These are phyloP conservation scores for Corinectria fuckeliana DNA, from an alignment of 2,329 filamentous ascomycete genomes.

Conservation along the genomic window DNA sequence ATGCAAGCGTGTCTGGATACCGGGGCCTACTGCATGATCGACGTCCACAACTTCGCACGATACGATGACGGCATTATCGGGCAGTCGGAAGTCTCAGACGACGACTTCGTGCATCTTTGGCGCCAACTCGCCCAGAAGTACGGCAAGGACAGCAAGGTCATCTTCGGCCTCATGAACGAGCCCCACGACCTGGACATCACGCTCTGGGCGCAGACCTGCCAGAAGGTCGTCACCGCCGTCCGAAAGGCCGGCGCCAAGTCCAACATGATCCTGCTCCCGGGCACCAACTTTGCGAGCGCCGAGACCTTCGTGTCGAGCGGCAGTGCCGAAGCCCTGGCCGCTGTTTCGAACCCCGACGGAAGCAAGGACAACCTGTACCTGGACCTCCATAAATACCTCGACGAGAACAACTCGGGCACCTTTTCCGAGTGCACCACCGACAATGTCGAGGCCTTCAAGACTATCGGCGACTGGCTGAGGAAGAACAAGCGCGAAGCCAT, in stretches of 20 bases:
- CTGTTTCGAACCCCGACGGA: slow-evolving; percentile 65
- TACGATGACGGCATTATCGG: slow-evolving; percentile 69
- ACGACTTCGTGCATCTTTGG: slow-evolving; percentile 66
- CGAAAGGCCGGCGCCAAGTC: slow-evolving; percentile 67
- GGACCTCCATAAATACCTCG: slow-evolving; percentile 68
- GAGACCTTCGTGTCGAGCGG: slow-evolving; percentile 55
- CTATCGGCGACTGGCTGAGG: slow-evolving; percentile 55
- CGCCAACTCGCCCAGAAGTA: slow-evolving; percentile 64
- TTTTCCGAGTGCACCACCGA: slow-evolving; percentile 59
- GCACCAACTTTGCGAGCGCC: slow-evolving; percentile 64
- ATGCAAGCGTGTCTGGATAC: slow-evolving; percentile 63
- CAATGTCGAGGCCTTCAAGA: slow-evolving; percentile 56
- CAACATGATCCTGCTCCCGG: slow-evolving; percentile 67
- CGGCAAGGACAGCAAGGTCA: slow-evolving; percentile 56
- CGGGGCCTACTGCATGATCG: slow-evolving; percentile 65
- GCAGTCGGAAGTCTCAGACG: slow-evolving; percentile 68
- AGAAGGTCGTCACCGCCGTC: slow-evolving; percentile 70
- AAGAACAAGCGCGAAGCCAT: slow-evolving; percentile 55
- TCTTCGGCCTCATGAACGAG: slow-evolving; percentile 75
- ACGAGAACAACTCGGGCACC: slow-evolving; percentile 62
- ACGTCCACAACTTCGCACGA: slow-evolving; percentile 65
- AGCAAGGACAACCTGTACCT: slow-evolving; percentile 62
- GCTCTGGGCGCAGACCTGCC: slow-evolving; percentile 65
- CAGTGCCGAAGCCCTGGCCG: slow-evolving; percentile 57
- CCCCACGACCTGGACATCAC: slow-evolving; percentile 65